A percentile compares a stretch with the other conserved stretches of the same genome.
Evolutionary conservation across 2,329 filamentous ascomycete species (phyloP).

Genomic region (Aspergillus sp.): DNA sequence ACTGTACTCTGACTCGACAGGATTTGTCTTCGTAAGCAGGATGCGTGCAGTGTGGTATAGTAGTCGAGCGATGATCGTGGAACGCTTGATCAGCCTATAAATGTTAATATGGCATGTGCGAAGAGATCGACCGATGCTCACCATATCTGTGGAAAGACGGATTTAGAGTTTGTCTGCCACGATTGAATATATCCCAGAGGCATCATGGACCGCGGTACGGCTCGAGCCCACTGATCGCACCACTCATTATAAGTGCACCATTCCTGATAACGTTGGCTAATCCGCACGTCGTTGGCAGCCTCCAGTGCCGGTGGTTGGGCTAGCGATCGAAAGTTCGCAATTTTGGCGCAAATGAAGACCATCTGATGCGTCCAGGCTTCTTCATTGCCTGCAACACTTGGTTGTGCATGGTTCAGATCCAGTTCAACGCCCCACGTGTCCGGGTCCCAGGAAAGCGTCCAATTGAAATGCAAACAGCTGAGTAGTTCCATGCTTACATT

Average conservation of each 20-base stretch:
- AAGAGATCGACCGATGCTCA: constrained; percentile 43
- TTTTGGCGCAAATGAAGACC: constrained; percentile 82
- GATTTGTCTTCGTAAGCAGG: constrained; percentile 77
- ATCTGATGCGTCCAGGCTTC: constrained; percentile 88
- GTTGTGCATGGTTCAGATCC: constrained; percentile 62
- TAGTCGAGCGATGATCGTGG: constrained; percentile 76
- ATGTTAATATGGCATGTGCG: constrained; percentile 7
- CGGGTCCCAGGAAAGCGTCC: constrained; percentile 83
- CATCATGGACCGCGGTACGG: constrained; percentile 81
- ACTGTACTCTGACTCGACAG: constrained; percentile 60
- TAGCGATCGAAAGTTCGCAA: constrained; percentile 79
- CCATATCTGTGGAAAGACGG: constrained; percentile 85
- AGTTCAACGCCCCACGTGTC: constrained; percentile 87
- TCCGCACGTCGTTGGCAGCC: constrained; percentile 61
- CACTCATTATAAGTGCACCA: constrained; percentile 80
- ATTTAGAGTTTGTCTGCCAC: constrained; percentile 67
- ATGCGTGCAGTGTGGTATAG: constrained; percentile 89
- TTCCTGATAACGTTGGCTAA: constrained; percentile 68
- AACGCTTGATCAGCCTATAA: constrained; percentile 74
- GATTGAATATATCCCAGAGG: constrained; percentile 76
- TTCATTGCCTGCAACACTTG: constrained; percentile 62
- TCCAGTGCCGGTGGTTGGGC: constrained; percentile 63
- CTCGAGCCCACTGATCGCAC: constrained; percentile 79
- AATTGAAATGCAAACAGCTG: constrained; percentile 82
- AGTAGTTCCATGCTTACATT: constrained; percentile 91